Base-by-base conservation (phyloP, 768 basidiomycete species). In the Boletus subparvulus region DNA sequence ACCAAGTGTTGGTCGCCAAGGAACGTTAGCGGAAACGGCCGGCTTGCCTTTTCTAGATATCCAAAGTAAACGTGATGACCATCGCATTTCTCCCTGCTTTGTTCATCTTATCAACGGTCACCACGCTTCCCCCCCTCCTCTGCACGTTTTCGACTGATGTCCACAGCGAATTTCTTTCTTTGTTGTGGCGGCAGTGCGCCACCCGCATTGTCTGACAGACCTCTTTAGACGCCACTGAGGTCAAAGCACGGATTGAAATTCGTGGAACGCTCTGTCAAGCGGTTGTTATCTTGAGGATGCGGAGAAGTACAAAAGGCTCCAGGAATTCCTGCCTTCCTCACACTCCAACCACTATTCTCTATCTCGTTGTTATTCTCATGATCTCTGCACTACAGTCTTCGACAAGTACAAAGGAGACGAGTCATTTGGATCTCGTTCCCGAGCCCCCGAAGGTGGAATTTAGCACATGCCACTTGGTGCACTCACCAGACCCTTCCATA, bases 141-240 rank as follows among this genome's bases (percentile, higher is more conserved):
- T 33, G 36, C 32, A 36, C 26, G 21, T 41, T 44, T n/a, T 52
- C 21, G 45, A 11, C 16, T 54, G 35, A 47, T 37, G 51, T 50
- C 53, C 55, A 58, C 55, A 54, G 41, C 49, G 16, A 57, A 26
- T 44, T 37, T 19, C 44, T 56, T 60, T 52, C 48, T 65, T 58
- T 58, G 61, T 48, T 52, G 58, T 58, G 48, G 63, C 35, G 51
- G 50, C 54, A 51, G 50, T 59, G 50, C 40, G 28, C 47, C 43
- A 43, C 53, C 26, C 33, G 48, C 65, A 72, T 70, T 70, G 61
- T 69, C 41, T 46, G 30, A 47, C 37, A 43, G 45, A 21, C 42
- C 32, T 52, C 35, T 46, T 47, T 45, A 19, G 32, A 48, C 52
- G 51, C 62, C 62, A 56, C 59, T 30, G 41, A 40, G 47, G 59